Conservation (phyloP, 495 filamentous ascomycete genomes). For the Margaritispora aquatica region DNA sequence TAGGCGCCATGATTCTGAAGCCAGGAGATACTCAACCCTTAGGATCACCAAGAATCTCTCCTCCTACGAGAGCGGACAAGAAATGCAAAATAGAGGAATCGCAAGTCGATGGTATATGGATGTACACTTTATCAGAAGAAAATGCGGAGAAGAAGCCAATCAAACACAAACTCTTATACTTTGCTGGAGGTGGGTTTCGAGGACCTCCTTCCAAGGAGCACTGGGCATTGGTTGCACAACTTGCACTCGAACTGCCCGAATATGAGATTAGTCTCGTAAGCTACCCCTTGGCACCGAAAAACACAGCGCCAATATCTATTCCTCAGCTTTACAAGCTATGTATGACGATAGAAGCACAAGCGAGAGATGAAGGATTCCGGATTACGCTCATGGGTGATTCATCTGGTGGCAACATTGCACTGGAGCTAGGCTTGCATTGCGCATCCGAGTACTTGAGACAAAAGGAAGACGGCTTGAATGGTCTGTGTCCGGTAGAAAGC, state of each 20-base stretch:
- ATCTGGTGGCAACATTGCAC: slow-evolving; percentile 6
- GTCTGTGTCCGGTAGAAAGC: slow-evolving; percentile 6
- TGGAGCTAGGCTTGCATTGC: slow-evolving; percentile 4
- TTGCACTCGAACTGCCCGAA: neutral
- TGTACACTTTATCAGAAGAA: neutral
- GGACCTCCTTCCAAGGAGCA: neutral
- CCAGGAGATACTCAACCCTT: neutral
- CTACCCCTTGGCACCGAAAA: slow-evolving; percentile 1
- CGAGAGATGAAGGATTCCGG: neutral
- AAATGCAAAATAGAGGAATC: neutral
- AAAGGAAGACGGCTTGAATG: neutral
- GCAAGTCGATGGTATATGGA: neutral
- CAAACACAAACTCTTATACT: slow-evolving; percentile 4
- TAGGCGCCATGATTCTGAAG: neutral
- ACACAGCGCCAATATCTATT: neutral
- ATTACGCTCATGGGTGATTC: slow-evolving; percentile 13
- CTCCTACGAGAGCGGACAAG: neutral
- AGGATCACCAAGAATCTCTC: neutral
- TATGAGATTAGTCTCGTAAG: slow-evolving; percentile 9
- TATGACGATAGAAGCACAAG: neutral
- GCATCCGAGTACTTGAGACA: neutral
- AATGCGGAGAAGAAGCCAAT: neutral
- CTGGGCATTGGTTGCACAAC: slow-evolving; percentile 4
- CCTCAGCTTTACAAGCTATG: neutral
- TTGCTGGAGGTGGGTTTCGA: slow-evolving; percentile 1